Base-by-base conservation (phyloP, 164 flowering plant genomes). In the Chimonanthus praecox region DNA sequence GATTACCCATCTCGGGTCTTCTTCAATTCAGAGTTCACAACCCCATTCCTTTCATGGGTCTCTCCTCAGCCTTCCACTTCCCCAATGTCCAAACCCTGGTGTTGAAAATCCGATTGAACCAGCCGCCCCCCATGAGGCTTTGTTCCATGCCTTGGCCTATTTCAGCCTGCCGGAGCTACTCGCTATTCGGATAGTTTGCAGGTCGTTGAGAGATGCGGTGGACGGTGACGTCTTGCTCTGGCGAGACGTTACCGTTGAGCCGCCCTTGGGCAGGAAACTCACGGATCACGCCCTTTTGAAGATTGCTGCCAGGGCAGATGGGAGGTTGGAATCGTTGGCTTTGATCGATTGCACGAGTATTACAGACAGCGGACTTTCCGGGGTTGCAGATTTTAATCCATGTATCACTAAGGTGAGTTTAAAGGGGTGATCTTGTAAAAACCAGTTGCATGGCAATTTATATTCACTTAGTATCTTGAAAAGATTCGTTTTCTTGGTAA, bases 81-180 rank as follows among this genome's bases (percentile, higher is more conserved):
- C 5, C 61, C n/a, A 58, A 58, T 58, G 61, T 13, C 61, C 10
- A 58, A 10, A 10, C 61, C 61, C 33, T 33, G 2, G 33, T 33
- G 33, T 33, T 33, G 33, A 33, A 33, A 64, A 18, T 66, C 60
- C 60, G 47, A 58, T 20, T 4, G 83, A 79, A 73, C 62, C 83
- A 15, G 78, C 69, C 62, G 75, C 78, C 68, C 92, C 96, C 54
- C 94, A 87, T 75, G 92, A 87, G 60, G 90, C 92, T 45, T 5
- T 94, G 67, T 85, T 82, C 79, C 79, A 87, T 7, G 88, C 84
- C 33, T 71, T 92, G 15, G 44, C 88, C 71, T 88, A 86, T 73
- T 90, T 90, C 70, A 86, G 86, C 33, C 62, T 90, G 18, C 76
- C 64, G 1, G 94, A 90, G 73, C 96, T 92, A 77, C 81, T 92